phyloP scores from a whole-genome alignment of 805 yeast genomes.

The Zygotorulaspora florentina region DNA sequence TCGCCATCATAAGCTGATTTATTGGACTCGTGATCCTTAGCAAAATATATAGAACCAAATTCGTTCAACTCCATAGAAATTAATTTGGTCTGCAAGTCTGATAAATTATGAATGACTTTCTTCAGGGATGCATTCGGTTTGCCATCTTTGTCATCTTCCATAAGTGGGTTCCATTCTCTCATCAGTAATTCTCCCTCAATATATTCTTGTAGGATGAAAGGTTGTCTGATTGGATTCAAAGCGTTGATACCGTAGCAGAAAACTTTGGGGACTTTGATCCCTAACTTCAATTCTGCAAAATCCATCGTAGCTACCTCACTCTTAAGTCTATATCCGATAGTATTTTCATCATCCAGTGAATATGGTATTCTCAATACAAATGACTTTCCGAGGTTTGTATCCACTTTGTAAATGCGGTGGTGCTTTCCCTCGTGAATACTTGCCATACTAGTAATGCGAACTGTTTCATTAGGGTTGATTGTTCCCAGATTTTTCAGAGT shows the following conservation, averaged over 20 bases:
- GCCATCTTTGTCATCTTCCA: slow-evolving; percentile 49
- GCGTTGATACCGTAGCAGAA: slow-evolving; percentile 57
- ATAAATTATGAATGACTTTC: slow-evolving; percentile 65
- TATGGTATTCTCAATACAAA: slow-evolving; percentile 86
- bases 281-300: slow-evolving; percentile 61
- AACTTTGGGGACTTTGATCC: slow-evolving; percentile 68
- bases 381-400: slow-evolving; percentile 50
- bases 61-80: slow-evolving; percentile 58
- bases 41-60: slow-evolving; percentile 79
- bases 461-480: slow-evolving; percentile 40
- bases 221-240: slow-evolving; percentile 61
- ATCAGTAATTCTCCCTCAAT: slow-evolving; percentile 77
- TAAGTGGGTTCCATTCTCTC: slow-evolving; percentile 87
- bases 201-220: slow-evolving; percentile 77
- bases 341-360: slow-evolving; percentile 59
- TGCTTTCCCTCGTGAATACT: slow-evolving; percentile 93
- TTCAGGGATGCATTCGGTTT: slow-evolving; percentile 47
- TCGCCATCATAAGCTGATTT: slow-evolving; percentile 59
- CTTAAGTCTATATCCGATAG: slow-evolving; percentile 63
- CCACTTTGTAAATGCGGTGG: slow-evolving; percentile 77
- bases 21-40: slow-evolving; percentile 52
- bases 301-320: slow-evolving; percentile 95
- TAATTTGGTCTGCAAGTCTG: slow-evolving; percentile 57
- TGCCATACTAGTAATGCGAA: slow-evolving; percentile 63
- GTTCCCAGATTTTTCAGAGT: slow-evolving; percentile 42